These are phyloP conservation scores for Oxyria digyna DNA, from an alignment of 148 eudicot genomes.

Conservation along the genomic window DNA sequence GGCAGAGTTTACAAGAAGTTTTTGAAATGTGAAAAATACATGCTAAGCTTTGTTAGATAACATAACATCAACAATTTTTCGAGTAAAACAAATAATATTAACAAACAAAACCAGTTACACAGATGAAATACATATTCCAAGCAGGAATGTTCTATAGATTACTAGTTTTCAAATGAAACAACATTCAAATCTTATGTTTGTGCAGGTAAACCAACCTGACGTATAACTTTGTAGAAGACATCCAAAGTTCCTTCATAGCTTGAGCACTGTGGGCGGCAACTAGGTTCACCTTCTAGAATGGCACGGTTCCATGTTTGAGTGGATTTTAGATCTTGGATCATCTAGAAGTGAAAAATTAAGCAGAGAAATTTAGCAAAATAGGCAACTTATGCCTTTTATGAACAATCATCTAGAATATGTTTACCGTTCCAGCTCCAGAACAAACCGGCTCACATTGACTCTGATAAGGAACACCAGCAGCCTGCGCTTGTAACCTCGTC, in stretches of 20 bases:
- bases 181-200: background rate
- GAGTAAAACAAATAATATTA: background rate
- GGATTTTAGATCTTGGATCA: slow-evolving; percentile 43
- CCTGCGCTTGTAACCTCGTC: slow-evolving; percentile 98
- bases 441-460: slow-evolving; percentile 29
- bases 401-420: background rate
- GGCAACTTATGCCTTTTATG: background rate
- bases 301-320: slow-evolving; percentile 26
- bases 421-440: slow-evolving; percentile 43
- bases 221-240: slow-evolving; percentile 65
- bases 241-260: slow-evolving; percentile 78
- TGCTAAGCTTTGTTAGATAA: background rate
- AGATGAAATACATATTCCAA: background rate
- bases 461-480: slow-evolving; percentile 63
- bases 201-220: slow-evolving; percentile 46
- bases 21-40: background rate
- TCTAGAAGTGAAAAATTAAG: slow-evolving; percentile 27
- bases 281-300: slow-evolving; percentile 26
- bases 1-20: background rate
- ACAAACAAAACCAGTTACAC: background rate
- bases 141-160: background rate
- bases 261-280: slow-evolving; percentile 34
- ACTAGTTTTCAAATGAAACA: background rate
- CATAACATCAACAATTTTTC: background rate
- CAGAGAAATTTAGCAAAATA: background rate